Conservation (phyloP, 768 basidiomycete genomes). For the Pisolithus microcarpus region DNA sequence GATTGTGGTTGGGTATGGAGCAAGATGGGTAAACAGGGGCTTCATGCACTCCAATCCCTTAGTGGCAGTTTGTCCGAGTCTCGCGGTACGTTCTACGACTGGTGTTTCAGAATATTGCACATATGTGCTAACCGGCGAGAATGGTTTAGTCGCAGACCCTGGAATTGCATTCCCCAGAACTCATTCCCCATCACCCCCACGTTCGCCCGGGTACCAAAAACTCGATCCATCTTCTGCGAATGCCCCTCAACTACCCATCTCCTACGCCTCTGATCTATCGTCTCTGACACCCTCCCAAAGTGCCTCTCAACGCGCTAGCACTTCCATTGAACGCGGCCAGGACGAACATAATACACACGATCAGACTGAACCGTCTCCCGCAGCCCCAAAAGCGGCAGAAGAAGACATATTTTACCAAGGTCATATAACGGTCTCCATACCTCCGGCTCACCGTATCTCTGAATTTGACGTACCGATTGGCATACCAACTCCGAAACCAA, state of each 20-base stretch:
- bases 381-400: neutral
- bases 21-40: slow-evolving; percentile 58
- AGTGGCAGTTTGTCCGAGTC: neutral
- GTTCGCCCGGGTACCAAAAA: slow-evolving; percentile 1
- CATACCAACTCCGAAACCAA: slow-evolving; percentile 2
- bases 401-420: slow-evolving; percentile 1
- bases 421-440: slow-evolving; percentile 14
- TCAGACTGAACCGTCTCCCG: neutral
- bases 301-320: slow-evolving; percentile 46
- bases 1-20: slow-evolving; percentile 66
- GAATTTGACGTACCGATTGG: slow-evolving; percentile 21
- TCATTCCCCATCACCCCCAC: slow-evolving; percentile 2
- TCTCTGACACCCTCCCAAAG: slow-evolving; percentile 73
- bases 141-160: neutral
- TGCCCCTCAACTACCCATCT: slow-evolving; percentile 16
- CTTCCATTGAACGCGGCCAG: slow-evolving; percentile 15
- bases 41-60: slow-evolving; percentile 26
- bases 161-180: neutral
- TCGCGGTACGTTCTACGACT: slow-evolving; percentile 1
- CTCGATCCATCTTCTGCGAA: slow-evolving; percentile 4
- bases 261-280: slow-evolving; percentile 45
- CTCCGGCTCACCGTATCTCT: slow-evolving; percentile 23
- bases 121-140: neutral
- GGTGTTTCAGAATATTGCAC: neutral
- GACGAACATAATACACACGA: slow-evolving; percentile 9